Conservation (phyloP, 2,329 filamentous ascomycete species). For the Neurospora sp. region DNA sequence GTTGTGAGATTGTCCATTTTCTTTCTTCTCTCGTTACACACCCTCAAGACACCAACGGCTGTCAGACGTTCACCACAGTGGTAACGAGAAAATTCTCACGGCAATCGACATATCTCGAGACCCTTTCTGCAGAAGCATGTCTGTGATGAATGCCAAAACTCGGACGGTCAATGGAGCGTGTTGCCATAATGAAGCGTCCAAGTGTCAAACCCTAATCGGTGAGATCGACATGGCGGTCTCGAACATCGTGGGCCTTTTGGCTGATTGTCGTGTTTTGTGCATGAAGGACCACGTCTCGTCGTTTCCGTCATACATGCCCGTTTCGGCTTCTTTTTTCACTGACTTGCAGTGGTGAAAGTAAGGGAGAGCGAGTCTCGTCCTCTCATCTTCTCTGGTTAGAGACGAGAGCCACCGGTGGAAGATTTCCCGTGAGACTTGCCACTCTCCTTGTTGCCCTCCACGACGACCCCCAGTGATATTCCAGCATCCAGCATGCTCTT, state of each 20-base stretch:
- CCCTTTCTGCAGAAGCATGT: not conserved
- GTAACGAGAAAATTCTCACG: not conserved
- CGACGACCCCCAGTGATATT: slow-evolving; percentile 23
- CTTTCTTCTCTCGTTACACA: not conserved
- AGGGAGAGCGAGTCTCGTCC: not conserved
- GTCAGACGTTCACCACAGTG: not conserved
- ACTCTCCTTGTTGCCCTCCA: slow-evolving; percentile 18
- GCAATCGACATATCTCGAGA: not conserved
- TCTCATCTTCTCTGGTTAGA: not conserved
- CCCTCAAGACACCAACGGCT: not conserved
- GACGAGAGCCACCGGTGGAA: slow-evolving; percentile 3
- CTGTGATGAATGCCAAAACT: not conserved
- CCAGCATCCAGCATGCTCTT: slow-evolving; percentile 22
- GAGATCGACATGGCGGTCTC: not conserved
- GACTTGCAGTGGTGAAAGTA: not conserved
- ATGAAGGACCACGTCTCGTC: not conserved
- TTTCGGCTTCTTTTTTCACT: not conserved
- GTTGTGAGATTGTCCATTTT: not conserved
- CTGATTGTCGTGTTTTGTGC: not conserved
- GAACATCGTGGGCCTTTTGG: not conserved
- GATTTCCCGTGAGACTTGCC: not conserved
- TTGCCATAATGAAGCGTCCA: not conserved
- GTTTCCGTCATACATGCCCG: not conserved
- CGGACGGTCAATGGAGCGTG: not conserved
- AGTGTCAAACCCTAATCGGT: not conserved